Percentiles rank a stretch among this genome's conserved stretches.
Conservation (phyloP, 257 asterid species). For the Petrea volubilis region DNA sequence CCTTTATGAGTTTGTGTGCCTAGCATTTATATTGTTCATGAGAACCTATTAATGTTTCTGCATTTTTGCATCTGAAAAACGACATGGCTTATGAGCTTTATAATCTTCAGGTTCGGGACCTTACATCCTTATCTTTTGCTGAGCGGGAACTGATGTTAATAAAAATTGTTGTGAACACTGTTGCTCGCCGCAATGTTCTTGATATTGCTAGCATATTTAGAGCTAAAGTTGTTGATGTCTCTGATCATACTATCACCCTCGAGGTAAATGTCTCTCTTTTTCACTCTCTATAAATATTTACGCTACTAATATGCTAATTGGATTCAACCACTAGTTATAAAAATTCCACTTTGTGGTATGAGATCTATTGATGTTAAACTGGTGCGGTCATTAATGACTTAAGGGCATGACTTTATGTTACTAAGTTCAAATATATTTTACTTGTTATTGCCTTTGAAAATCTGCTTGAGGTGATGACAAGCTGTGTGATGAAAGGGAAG, state of each 20-base stretch:
- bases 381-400: too few species aligned
- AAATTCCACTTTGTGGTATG: not conserved
- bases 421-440: too few species aligned
- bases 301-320: constrained; percentile 11
- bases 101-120: constrained; percentile 69
- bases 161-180: constrained; percentile 83
- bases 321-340: not conserved
- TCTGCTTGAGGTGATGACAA: too few species aligned
- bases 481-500: too few species aligned
- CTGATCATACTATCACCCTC: constrained; percentile 95
- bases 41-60: constrained; percentile 1
- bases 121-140: constrained; percentile 89
- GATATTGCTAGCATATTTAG: constrained; percentile 98
- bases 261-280: constrained; percentile 66
- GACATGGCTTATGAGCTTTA: constrained; percentile 19
- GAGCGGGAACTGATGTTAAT: constrained; percentile 91
- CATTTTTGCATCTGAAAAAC: constrained; percentile 21
- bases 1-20: not conserved
- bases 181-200: constrained; percentile 91
- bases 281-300: too few species aligned
- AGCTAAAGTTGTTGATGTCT: constrained; percentile 97
- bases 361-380: constrained; percentile 1
- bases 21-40: not conserved
- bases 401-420: too few species aligned
- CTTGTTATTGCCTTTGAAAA: too few species aligned